Evolutionary conservation across 768 basidiomycete genomes (phyloP).

Genomic region (Lactarius evosmus): DNA sequence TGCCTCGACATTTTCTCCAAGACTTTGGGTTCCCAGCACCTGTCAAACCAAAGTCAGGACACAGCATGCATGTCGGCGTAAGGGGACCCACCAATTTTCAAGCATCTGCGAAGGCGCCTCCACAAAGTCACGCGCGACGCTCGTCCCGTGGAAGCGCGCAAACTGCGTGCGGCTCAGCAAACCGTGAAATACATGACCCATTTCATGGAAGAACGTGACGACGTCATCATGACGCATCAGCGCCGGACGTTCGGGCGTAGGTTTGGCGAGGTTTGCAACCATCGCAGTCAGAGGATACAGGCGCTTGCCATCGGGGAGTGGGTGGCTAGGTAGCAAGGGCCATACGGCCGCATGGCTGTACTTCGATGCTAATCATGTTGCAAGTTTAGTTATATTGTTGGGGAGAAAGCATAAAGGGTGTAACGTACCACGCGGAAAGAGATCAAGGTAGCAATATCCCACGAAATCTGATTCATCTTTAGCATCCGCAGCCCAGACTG

Average conservation of each 20-base stretch:
- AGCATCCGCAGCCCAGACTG: conserved; percentile 80
- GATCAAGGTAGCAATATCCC: conserved; percentile 84
- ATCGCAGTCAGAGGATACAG: conserved; percentile 76
- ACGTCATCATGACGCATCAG: conserved; percentile 86
- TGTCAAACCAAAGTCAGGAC: conserved; percentile 26
- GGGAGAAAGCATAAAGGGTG: conserved; percentile 4
- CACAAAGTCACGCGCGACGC: conserved; percentile 77
- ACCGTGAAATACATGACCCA: conserved; percentile 54
- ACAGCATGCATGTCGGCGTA: neutral
- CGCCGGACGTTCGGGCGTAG: conserved; percentile 75
- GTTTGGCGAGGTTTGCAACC: conserved; percentile 90
- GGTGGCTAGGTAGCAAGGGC: conserved; percentile 67
- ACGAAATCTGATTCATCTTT: conserved; percentile 69
- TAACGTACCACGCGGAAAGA: conserved; percentile 72
- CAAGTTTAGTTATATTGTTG: neutral
- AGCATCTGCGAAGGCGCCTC: conserved; percentile 92
- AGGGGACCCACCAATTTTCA: conserved; percentile 66
- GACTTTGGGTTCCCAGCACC: conserved; percentile 82
- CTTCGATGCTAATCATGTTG: conserved; percentile 51
- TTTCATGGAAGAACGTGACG: conserved; percentile 90
- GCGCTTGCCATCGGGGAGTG: conserved; percentile 51
- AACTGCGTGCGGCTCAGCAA: conserved; percentile 69
- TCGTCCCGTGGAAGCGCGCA: conserved; percentile 78
- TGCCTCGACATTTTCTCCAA: conserved; percentile 78
- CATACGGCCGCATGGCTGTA: conserved; percentile 89